phyloP scores from a whole-genome alignment of 2,329 filamentous ascomycete species.

The Ascochyta fabae region DNA sequence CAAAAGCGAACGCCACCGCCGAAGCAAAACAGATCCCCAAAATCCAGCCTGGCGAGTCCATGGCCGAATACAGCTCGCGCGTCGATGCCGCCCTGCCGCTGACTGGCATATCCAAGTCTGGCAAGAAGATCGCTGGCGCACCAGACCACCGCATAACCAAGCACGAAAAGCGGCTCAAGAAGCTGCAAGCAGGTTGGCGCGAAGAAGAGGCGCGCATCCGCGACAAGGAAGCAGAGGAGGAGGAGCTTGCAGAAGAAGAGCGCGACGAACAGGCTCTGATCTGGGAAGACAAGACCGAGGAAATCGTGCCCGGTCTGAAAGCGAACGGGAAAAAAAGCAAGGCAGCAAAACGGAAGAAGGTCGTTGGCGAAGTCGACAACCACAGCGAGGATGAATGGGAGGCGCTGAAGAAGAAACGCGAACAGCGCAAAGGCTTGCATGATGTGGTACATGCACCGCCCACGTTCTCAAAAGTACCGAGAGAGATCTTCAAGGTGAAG shows the following conservation, averaged over 20 bases:
- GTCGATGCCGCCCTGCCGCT: slow-evolving; percentile 87
- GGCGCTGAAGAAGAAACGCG: slow-evolving; percentile 64
- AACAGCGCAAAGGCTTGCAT: slow-evolving; percentile 63
- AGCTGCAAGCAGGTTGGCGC: slow-evolving; percentile 65
- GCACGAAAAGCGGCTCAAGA: slow-evolving; percentile 79
- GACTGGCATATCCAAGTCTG: slow-evolving; percentile 66
- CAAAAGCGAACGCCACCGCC: slow-evolving; percentile 34
- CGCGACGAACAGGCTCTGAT: slow-evolving; percentile 68
- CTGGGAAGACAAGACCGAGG: slow-evolving; percentile 68
- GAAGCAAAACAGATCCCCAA: slow-evolving; percentile 21
- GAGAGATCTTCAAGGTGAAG: slow-evolving; percentile 69
- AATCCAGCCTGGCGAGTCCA: slow-evolving; percentile 82
- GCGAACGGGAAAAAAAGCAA: slow-evolving; percentile 56
- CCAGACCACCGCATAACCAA: slow-evolving; percentile 73
- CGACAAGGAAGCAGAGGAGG: slow-evolving; percentile 80
- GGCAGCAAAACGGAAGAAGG: slow-evolving; percentile 59
- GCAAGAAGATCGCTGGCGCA: slow-evolving; percentile 68
- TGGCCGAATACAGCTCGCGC: slow-evolving; percentile 80
- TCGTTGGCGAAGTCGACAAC: slow-evolving; percentile 57
- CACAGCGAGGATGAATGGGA: slow-evolving; percentile 80
- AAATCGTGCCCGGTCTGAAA: slow-evolving; percentile 58
- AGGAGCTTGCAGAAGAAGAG: slow-evolving; percentile 68
- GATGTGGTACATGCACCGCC: slow-evolving; percentile 79
- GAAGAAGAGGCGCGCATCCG: slow-evolving; percentile 62
- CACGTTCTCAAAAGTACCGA: slow-evolving; percentile 67